Evolutionary conservation across 306 rosid genomes (phyloP).

Genomic region (Aeschynomene evenia): DNA sequence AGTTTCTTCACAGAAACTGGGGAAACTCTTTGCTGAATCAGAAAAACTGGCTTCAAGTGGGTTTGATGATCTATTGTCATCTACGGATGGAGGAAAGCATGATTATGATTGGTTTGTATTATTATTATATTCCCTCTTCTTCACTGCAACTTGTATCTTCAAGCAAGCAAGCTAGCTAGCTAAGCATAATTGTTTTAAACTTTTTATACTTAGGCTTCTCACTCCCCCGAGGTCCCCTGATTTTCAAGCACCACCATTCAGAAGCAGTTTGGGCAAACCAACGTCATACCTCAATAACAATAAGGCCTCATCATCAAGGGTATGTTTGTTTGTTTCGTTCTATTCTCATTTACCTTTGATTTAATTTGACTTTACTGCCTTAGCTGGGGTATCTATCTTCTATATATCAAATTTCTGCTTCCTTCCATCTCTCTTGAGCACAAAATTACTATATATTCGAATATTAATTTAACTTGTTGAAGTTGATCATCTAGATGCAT

Average conservation of each 20-base stretch:
- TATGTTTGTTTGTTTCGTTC: constrained; percentile 27
- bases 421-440: not conserved
- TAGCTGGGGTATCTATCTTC: too few species aligned
- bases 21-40: constrained; percentile 65
- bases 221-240: constrained; percentile 83
- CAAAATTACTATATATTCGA: not conserved
- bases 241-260: constrained; percentile 51
- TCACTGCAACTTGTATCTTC: too few species aligned
- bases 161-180: too few species aligned
- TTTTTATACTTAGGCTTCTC: constrained; percentile 90
- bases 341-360: not conserved
- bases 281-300: constrained; percentile 48
- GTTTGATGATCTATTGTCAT: constrained; percentile 69
- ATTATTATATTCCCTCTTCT: too few species aligned
- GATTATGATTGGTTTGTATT: constrained; percentile 95
- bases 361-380: too few species aligned
- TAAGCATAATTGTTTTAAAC: too few species aligned
- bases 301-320: constrained; percentile 62
- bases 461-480: not conserved
- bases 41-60: constrained; percentile 50
- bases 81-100: constrained; percentile 74
- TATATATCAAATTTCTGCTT: not conserved
- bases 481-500: not conserved
- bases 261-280: constrained; percentile 52
- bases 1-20: constrained; percentile 61